phyloP scores from a whole-genome alignment of 2,329 filamentous ascomycete species.

The Colletotrichum sp. region DNA sequence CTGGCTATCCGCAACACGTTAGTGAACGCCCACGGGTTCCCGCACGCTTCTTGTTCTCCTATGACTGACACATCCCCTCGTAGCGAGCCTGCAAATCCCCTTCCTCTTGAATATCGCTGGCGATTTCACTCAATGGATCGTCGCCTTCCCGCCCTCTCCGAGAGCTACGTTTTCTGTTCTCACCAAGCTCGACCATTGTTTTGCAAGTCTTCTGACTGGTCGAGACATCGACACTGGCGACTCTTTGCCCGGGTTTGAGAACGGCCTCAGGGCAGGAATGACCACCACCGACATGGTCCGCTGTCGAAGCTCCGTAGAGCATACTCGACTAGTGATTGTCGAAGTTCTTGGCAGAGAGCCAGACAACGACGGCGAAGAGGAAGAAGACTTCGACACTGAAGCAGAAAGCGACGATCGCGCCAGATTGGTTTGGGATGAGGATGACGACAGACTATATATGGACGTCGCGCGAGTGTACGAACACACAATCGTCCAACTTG shows the following conservation, averaged over 20 bases:
- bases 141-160: conserved; percentile 73
- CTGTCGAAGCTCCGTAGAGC: conserved; percentile 80
- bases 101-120: conserved; percentile 82
- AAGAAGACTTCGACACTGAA: conserved; percentile 32
- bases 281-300: conserved; percentile 86
- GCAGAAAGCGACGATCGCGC: conserved; percentile 38
- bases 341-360: conserved; percentile 62
- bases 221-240: conserved; percentile 70
- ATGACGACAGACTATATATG: conserved; percentile 62
- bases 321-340: conserved; percentile 73
- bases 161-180: conserved; percentile 73
- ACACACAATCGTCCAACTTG: conserved; percentile 76
- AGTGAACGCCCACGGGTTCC: conserved; percentile 36
- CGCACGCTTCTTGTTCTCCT: background rate
- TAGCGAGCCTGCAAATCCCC: conserved; percentile 81
- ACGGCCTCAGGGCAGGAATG: conserved; percentile 67
- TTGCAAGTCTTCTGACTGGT: conserved; percentile 75
- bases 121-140: conserved; percentile 73
- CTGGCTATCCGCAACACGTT: conserved; percentile 89
- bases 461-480: conserved; percentile 81
- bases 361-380: conserved; percentile 36
- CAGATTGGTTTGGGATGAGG: conserved; percentile 41
- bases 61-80: background rate
- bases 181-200: conserved; percentile 82
- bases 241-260: conserved; percentile 73